phyloP scores from a whole-genome alignment of 768 basidiomycete species.

The Mycena indigotica region DNA sequence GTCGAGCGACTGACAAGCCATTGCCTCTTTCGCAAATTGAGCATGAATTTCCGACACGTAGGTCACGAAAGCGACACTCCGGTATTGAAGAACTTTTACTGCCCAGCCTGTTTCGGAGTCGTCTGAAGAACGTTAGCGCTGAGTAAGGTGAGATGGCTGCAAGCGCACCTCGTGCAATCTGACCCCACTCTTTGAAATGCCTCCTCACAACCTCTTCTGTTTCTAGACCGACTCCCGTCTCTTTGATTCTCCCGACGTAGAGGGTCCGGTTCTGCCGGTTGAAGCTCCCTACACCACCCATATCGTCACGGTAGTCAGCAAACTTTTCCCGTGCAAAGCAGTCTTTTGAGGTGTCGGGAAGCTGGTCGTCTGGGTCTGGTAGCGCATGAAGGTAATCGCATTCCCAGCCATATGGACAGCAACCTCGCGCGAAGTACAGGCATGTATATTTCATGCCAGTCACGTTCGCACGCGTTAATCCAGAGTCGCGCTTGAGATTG shows the following conservation, averaged over 20 bases:
- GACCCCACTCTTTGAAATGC: slow-evolving; percentile 96
- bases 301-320: slow-evolving; percentile 95
- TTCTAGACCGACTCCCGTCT: slow-evolving; percentile 84
- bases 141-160: background rate
- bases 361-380: slow-evolving; percentile 64
- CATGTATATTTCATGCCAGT: slow-evolving; percentile 92
- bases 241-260: slow-evolving; percentile 93
- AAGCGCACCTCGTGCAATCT: slow-evolving; percentile 81
- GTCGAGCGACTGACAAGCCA: slow-evolving; percentile 98
- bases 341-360: slow-evolving; percentile 93
- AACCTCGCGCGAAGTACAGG: slow-evolving; percentile 93
- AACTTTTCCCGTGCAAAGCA: slow-evolving; percentile 98
- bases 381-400: slow-evolving; percentile 94
- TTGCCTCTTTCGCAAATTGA: slow-evolving; percentile 97
- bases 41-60: slow-evolving; percentile 84
- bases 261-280: slow-evolving; percentile 91
- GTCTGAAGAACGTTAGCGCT: slow-evolving; percentile 14
- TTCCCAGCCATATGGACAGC: slow-evolving; percentile 98
- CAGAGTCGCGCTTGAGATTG: slow-evolving; percentile 83
- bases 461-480: slow-evolving; percentile 93
- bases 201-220: slow-evolving; percentile 88
- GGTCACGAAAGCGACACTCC: slow-evolving; percentile 96
- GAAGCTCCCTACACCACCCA: slow-evolving; percentile 99
- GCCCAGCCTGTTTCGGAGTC: slow-evolving; percentile 31
- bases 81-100: slow-evolving; percentile 92